phyloP scores from a whole-genome alignment of 1,139 yeast species.

The Saccharomycopsis phalli region DNA sequence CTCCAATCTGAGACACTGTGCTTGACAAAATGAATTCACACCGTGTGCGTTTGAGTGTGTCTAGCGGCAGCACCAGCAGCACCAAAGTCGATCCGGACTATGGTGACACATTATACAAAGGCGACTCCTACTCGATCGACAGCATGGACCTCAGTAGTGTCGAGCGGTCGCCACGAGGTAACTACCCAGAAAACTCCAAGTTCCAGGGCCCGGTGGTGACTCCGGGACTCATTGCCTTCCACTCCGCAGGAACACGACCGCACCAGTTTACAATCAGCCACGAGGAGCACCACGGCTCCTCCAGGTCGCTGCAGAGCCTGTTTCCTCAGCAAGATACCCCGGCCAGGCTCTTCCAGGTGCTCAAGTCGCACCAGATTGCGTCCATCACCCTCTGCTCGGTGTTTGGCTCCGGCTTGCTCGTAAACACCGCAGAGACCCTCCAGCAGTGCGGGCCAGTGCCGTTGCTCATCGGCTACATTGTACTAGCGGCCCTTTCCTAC shows the following conservation, averaged over 20 bases:
- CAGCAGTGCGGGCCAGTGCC: slow-evolving; percentile 51
- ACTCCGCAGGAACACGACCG: neutral
- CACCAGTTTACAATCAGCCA: neutral
- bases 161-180: neutral
- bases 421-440: slow-evolving; percentile 12
- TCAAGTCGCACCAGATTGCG: slow-evolving; percentile 17
- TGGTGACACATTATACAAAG: too few species aligned
- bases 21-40: too few species aligned
- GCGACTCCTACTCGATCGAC: too few species aligned
- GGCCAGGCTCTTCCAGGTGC: slow-evolving; percentile 7
- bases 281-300: neutral
- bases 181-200: neutral
- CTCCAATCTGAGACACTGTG: too few species aligned
- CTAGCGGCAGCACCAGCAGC: too few species aligned
- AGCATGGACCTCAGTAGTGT: too few species aligned
- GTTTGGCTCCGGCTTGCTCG: slow-evolving; percentile 19
- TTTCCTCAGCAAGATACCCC: too few species aligned
- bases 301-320: neutral
- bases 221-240: neutral
- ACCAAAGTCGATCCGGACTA: too few species aligned
- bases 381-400: slow-evolving; percentile 19
- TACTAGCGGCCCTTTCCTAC: slow-evolving; percentile 39
- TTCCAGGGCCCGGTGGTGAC: neutral
- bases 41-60: too few species aligned
- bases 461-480: slow-evolving; percentile 41